Evolutionary conservation across 768 basidiomycete species (phyloP).

Genomic region (Dioszegia aurantiaca): DNA sequence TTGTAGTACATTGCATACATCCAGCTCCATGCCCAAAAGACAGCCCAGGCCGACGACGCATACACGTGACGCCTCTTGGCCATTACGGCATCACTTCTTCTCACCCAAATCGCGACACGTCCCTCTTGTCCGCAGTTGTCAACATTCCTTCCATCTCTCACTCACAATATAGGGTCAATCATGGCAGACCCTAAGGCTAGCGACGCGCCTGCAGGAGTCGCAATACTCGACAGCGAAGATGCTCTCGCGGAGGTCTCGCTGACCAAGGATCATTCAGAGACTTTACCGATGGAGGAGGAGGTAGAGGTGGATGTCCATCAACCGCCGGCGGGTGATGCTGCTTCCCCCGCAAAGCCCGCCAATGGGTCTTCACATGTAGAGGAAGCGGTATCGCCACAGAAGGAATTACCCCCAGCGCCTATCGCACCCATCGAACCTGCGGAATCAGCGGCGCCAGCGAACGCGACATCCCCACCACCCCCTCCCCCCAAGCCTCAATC

Average conservation of each 20-base stretch:
- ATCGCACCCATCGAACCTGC: not conserved
- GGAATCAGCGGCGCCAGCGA: not conserved
- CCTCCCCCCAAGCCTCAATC: constrained; percentile 15
- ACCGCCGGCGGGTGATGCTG: not conserved
- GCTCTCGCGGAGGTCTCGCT: not conserved
- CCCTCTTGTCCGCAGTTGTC: not conserved
- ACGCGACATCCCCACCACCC: constrained; percentile 8
- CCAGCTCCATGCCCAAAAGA: too few relatives aligned
- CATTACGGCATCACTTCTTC: not conserved
- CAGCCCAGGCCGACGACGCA: too few relatives aligned
- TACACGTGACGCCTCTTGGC: too few relatives aligned
- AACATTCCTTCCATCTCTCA: constrained; percentile 4
- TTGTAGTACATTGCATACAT: too few relatives aligned
- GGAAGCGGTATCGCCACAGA: not conserved
- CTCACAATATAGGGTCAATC: not conserved
- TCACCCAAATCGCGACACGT: too few relatives aligned
- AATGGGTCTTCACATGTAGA: not conserved
- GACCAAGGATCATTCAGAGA: not conserved
- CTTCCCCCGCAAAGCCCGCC: not conserved
- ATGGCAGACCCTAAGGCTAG: constrained; percentile 3
- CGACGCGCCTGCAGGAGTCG: not conserved
- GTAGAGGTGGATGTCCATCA: not conserved
- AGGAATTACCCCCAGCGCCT: constrained; percentile 2
- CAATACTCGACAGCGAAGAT: not conserved
- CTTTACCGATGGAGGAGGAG: constrained; percentile 4